These are phyloP conservation scores for Poteriospumella lacustris DNA, from an alignment of 108 stramenopile genomes.

Conservation along the genomic window DNA sequence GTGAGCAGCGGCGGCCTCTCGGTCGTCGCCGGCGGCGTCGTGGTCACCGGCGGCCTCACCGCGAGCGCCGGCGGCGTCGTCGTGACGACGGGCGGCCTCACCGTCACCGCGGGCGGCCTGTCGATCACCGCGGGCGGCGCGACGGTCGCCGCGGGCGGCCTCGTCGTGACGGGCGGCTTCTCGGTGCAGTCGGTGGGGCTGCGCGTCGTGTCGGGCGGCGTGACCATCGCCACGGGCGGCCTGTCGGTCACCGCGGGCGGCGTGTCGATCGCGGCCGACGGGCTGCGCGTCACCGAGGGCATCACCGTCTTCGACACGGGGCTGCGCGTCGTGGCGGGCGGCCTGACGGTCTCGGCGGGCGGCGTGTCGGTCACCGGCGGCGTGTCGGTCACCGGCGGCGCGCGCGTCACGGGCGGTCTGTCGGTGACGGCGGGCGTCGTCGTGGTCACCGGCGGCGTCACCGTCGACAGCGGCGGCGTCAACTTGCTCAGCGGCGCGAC, in stretches of 20 bases:
- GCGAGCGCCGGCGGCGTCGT: neutral
- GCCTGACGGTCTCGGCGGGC: neutral
- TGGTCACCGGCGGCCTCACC: conserved; percentile 14
- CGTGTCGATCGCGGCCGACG: neutral
- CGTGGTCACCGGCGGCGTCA: neutral
- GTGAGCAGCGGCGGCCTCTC: neutral
- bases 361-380: neutral
- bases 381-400: neutral
- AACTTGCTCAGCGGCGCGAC: neutral
- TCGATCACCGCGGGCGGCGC: neutral
- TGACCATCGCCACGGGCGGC: conserved; percentile 14
- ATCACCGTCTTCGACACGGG: neutral
- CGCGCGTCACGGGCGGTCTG: neutral
- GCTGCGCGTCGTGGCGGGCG: neutral
- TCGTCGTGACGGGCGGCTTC: conserved; percentile 1
- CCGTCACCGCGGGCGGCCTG: neutral
- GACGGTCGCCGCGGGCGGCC: neutral
- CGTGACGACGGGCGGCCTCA: conserved; percentile 13
- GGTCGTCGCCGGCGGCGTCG: neutral
- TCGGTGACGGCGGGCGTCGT: neutral
- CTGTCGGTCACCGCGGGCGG: neutral
- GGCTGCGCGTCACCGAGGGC: conserved; percentile 5
- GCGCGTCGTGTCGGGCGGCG: neutral
- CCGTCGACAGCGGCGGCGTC: neutral
- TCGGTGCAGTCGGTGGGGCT: neutral